Percentiles rank a stretch among this genome's conserved stretches.
phyloP scores from a whole-genome alignment of 2,329 filamentous ascomycete genomes.

The Cercospora sojina region DNA sequence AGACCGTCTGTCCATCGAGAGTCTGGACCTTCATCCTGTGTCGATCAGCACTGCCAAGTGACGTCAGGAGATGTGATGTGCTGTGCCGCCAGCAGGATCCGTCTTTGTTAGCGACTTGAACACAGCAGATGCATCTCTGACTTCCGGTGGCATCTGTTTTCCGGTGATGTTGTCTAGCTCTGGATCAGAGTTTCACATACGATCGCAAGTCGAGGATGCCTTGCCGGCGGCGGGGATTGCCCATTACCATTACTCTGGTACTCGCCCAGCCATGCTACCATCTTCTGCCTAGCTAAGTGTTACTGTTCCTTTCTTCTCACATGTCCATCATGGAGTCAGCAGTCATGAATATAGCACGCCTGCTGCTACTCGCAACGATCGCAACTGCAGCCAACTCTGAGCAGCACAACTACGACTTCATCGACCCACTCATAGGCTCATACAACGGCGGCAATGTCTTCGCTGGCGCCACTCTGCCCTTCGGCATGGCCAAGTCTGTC shows the following conservation, averaged over 20 bases:
- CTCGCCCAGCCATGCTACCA: neutral
- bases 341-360: neutral
- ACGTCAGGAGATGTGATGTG: neutral
- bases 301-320: neutral
- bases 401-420: slow-evolving; percentile 30
- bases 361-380: neutral
- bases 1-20: neutral
- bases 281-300: neutral
- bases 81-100: neutral
- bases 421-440: slow-evolving; percentile 47
- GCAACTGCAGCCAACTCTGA: neutral
- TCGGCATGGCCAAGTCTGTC: slow-evolving; percentile 49
- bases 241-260: neutral
- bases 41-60: neutral
- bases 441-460: slow-evolving; percentile 46
- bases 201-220: too few relatives aligned
- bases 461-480: slow-evolving; percentile 41
- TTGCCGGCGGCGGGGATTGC: too few relatives aligned
- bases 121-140: neutral
- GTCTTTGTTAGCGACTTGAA: neutral
- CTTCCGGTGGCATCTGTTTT: too few relatives aligned
- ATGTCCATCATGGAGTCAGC: neutral
- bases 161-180: too few relatives aligned
- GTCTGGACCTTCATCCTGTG: neutral
- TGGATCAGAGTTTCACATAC: too few relatives aligned